A percentile compares a stretch with the other conserved stretches of the same genome.
phyloP scores from a whole-genome alignment of 140 eudicot genomes.

The Cichorium intybus region DNA sequence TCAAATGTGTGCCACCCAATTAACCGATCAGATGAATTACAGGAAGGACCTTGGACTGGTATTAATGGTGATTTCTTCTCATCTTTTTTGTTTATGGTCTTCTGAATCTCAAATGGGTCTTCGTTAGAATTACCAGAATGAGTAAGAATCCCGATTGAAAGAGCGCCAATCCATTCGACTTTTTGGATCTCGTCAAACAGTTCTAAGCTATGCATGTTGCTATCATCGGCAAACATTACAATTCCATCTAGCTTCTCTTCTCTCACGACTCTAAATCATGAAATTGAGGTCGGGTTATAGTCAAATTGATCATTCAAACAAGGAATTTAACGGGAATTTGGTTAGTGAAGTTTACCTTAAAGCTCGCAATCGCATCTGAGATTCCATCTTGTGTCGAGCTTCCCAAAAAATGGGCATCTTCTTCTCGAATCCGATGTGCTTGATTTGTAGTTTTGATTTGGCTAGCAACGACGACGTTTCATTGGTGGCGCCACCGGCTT shows the following conservation, averaged over 20 bases:
- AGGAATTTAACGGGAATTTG: not conserved
- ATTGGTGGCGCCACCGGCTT: conserved; percentile 83
- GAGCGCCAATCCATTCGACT: conserved; percentile 83
- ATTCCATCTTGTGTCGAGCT: conserved; percentile 73
- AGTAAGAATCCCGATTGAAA: conserved; percentile 84
- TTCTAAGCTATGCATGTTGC: conserved; percentile 93
- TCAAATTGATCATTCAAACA: conserved; percentile 10
- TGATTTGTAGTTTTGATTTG: conserved; percentile 46
- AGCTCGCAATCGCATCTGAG: conserved; percentile 73
- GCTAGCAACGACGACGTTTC: conserved; percentile 73
- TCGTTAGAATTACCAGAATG: conserved; percentile 62
- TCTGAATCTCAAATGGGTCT: conserved; percentile 36
- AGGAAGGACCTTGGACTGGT: conserved; percentile 95
- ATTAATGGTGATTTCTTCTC: conserved; percentile 31
- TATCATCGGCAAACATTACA: conserved; percentile 93
- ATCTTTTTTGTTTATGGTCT: conserved; percentile 37
- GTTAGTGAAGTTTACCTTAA: conserved; percentile 48
- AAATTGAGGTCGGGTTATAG: conserved; percentile 3
- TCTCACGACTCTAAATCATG: conserved; percentile 60
- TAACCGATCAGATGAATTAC: conserved; percentile 76
- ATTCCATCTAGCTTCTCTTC: conserved; percentile 81
- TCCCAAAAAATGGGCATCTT: conserved; percentile 84
- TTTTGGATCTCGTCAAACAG: conserved; percentile 94
- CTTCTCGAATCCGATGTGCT: conserved; percentile 67
- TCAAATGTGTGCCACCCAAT: conserved; percentile 87